Evolutionary conservation across 1,284 basidiomycete genomes (phyloP).

Genomic region (Puccinia horiana): DNA sequence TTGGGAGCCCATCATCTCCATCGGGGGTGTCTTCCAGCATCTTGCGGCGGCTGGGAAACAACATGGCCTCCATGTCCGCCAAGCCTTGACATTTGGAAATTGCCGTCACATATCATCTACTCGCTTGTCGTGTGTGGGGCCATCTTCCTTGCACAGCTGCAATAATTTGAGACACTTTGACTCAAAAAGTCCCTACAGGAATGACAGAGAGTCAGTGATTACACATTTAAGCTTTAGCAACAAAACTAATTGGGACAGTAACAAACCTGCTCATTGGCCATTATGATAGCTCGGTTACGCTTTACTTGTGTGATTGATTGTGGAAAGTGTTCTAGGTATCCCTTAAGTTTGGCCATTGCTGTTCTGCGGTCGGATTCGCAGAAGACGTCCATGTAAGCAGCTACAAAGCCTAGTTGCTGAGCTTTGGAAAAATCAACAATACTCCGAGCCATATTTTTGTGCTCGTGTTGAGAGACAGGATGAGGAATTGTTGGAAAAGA

Average conservation of each 20-base stretch:
- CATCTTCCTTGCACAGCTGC: not conserved
- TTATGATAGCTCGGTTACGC: not conserved
- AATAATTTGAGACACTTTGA: not conserved
- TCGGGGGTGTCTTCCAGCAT: not conserved
- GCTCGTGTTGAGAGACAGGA: not conserved
- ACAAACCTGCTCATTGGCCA: not conserved
- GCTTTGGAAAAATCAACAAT: conserved; percentile 12
- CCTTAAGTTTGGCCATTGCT: not conserved
- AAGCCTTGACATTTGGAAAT: not conserved
- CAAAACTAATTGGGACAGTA: too few relatives aligned
- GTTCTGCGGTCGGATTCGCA: not conserved
- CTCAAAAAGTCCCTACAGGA: not conserved
- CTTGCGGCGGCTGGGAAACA: too few relatives aligned
- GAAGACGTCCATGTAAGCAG: conserved; percentile 26
- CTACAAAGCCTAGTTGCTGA: not conserved
- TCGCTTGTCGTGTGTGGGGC: conserved; percentile 12
- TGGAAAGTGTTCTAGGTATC: not conserved
- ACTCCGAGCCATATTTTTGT: not conserved
- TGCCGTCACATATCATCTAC: not conserved
- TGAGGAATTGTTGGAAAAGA: not conserved
- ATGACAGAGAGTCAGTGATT: not conserved
- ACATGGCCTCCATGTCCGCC: too few relatives aligned
- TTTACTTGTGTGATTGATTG: not conserved
- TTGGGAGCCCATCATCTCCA: not conserved
- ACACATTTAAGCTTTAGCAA: not conserved